Evolutionary conservation across 345 rosid species (phyloP).

Genomic region (Alliaria petiolata): DNA sequence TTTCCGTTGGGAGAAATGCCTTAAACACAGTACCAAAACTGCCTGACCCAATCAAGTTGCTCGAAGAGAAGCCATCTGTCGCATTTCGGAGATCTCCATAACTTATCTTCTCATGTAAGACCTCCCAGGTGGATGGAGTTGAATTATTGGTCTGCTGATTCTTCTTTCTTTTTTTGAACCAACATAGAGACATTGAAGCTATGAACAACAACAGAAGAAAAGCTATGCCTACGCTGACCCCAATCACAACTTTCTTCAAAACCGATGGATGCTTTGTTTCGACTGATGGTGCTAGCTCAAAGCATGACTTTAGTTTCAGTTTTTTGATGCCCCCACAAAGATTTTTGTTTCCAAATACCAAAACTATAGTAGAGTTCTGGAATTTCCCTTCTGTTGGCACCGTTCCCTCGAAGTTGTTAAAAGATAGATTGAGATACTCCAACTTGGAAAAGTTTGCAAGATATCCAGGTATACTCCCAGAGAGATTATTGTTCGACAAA

Average conservation of each 20-base stretch:
- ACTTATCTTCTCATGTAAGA: not conserved
- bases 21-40: too few species aligned
- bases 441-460: not conserved
- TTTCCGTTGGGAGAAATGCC: too few species aligned
- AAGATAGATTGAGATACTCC: not conserved
- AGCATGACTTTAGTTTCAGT: not conserved
- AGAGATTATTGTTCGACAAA: not conserved
- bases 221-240: not conserved
- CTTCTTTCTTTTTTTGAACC: not conserved
- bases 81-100: too few species aligned
- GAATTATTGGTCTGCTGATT: not conserved
- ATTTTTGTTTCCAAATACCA: not conserved
- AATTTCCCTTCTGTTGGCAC: not conserved
- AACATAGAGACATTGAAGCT: fast-evolving
- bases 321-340: not conserved
- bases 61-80: too few species aligned
- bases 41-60: too few species aligned
- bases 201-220: not conserved
- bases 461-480: constrained; percentile 5
- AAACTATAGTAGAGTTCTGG: not conserved
- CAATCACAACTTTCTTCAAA: not conserved
- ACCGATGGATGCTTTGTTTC: not conserved
- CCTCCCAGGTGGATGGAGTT: not conserved
- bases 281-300: not conserved
- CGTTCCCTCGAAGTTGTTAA: not conserved